Conservation (phyloP, 768 basidiomycete genomes). For the Cystofilobasidium ferigula region DNA sequence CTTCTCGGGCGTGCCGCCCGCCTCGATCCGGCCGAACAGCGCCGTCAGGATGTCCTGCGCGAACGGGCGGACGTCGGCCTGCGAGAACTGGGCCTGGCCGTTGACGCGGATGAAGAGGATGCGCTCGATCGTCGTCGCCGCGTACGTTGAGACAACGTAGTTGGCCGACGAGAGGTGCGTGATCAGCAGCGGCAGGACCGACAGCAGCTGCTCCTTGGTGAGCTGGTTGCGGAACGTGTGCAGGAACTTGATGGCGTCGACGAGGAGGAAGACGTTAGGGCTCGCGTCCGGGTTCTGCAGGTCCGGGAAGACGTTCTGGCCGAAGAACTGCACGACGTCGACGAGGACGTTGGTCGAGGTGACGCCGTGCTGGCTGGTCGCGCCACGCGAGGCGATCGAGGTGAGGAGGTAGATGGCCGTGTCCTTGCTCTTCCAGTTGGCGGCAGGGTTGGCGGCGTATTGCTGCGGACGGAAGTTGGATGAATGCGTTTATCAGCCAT, state of each 20-base stretch:
- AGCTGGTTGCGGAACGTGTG: conserved; percentile 91
- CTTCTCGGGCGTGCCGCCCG: conserved; percentile 70
- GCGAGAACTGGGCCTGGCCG: conserved; percentile 66
- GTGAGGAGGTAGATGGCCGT: conserved; percentile 84
- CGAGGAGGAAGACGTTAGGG: conserved; percentile 62
- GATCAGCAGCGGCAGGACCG: conserved; percentile 75
- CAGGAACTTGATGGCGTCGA: conserved; percentile 90
- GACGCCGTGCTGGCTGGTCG: conserved; percentile 79
- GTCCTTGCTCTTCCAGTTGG: conserved; percentile 86
- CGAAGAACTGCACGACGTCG: conserved; percentile 91
- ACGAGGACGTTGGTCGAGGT: conserved; percentile 85
- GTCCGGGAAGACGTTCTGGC: conserved; percentile 78
- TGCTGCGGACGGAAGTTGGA: conserved; percentile 36
- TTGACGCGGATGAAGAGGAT: conserved; percentile 81
- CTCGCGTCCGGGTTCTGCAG: conserved; percentile 56
- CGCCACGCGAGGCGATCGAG: conserved; percentile 82
- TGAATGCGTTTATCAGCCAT: neutral
- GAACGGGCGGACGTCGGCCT: conserved; percentile 72
- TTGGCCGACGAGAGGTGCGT: conserved; percentile 70
- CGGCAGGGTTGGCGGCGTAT: conserved; percentile 47
- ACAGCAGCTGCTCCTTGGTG: conserved; percentile 82
- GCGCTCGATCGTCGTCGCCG: conserved; percentile 94
- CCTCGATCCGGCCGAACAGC: conserved; percentile 67
- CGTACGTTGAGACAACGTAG: conserved; percentile 90
- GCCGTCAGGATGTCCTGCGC: conserved; percentile 57